Conservation (phyloP, 148 eudicot species). For the Salicornia ramosissima region DNA sequence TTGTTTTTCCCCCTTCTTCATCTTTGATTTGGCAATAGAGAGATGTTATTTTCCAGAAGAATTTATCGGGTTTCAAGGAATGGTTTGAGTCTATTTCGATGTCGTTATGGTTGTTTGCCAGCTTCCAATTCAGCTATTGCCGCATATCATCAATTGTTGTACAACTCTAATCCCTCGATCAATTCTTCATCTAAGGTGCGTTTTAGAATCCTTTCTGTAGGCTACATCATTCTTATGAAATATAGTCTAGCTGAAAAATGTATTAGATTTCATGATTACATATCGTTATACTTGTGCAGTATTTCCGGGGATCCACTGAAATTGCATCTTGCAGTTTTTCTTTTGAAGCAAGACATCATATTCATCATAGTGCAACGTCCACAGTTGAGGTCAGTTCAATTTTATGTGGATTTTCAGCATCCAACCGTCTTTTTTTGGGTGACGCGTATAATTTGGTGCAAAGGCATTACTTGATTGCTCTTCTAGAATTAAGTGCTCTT, state of each 20-base stretch:
- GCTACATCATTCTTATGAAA: neutral
- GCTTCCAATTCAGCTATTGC: slow-evolving; percentile 10
- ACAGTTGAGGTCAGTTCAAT: slow-evolving; percentile 55
- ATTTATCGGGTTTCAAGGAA: slow-evolving; percentile 28
- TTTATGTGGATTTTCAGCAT: slow-evolving; percentile 10
- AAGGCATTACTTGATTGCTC: neutral
- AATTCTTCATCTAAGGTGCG: neutral
- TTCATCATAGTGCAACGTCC: slow-evolving; percentile 55
- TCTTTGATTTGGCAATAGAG: neutral
- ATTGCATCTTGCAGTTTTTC: slow-evolving; percentile 37
- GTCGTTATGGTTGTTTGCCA: slow-evolving; percentile 1
- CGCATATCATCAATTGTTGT: slow-evolving; percentile 14
- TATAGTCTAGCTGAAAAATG: neutral
- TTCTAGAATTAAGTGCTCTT: neutral
- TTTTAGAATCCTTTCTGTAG: neutral
- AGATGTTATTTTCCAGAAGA: slow-evolving; percentile 27
- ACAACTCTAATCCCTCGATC: slow-evolving; percentile 4
- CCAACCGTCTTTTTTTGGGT: neutral
- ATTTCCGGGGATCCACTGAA: slow-evolving; percentile 58
- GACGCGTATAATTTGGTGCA: neutral
- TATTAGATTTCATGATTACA: neutral
- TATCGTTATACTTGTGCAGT: slow-evolving; percentile 52
- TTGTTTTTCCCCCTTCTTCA: neutral
- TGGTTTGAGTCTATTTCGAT: slow-evolving; percentile 14
- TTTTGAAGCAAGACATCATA: slow-evolving; percentile 36